Evolutionary conservation across 2,329 filamentous ascomycete genomes (phyloP), one percentile per base, ranked within the genome.

Genomic region (Colletotrichum sp.): DNA sequence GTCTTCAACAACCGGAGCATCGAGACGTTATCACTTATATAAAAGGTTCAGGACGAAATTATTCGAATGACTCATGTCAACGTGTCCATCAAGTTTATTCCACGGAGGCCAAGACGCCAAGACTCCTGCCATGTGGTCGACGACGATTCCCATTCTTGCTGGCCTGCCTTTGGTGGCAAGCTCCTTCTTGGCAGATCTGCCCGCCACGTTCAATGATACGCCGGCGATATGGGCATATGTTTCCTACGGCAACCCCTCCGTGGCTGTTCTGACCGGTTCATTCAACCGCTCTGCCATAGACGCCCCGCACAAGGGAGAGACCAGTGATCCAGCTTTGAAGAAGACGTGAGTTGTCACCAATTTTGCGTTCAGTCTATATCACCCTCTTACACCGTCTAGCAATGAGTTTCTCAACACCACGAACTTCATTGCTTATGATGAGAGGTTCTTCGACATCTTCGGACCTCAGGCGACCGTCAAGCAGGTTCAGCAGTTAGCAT

Each of bases 271-370:
- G 3, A n/a, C 69, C 4, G 69, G 32, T 2, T 36, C 28, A 0
- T 67, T 67, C 13, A 72, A 67, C 52, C 69, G 69, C 1, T 59
- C 69, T 1, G 69, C 62, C 26, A 67, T 67, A 52, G 34, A 59
- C 3, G 62, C 52, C 1, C n/a, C 52, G 9, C 52, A n/a, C 1
- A n/a, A 36, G 5, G 36, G 69, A 5, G 7, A 59, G 21, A 34
- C 69, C 0, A 59, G 24, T 12, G 21, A 72, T 28, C 26, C 52
- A 12, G 62, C 58, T 4, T 34, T 72, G 52, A 26, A 61, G 28
- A 36, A 67, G 14, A 38, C 55, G 66, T 62, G 32, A 59, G 34
- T 38, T 6, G 43, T 52, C 43, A 21, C 43, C 10, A 6, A 0
- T 2, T 13, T 12, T 13, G 10, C n/a, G 3, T 6, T 21, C 16